Conservation (phyloP, 2,329 filamentous ascomycete genomes). For the Cladophialophora exuberans region DNA sequence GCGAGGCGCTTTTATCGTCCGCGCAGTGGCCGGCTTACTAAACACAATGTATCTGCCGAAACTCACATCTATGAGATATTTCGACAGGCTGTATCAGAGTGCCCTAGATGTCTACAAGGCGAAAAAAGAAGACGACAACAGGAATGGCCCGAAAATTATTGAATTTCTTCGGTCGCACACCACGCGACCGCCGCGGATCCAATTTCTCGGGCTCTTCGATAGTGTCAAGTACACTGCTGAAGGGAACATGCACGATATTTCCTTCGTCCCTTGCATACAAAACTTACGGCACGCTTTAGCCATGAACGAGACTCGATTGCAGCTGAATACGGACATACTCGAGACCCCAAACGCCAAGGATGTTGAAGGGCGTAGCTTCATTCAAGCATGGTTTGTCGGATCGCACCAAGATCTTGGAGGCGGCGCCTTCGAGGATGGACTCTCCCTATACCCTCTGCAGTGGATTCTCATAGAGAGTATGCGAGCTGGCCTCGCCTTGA, state of each 20-base stretch:
- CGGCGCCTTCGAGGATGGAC: constrained; percentile 40
- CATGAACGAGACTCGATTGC: constrained; percentile 42
- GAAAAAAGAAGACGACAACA: constrained; percentile 29
- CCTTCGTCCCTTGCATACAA: constrained; percentile 40
- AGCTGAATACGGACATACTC: constrained; percentile 36
- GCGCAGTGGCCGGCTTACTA: constrained; percentile 45
- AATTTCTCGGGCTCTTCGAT: constrained; percentile 45
- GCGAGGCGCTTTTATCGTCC: constrained; percentile 45
- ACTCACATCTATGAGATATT: constrained; percentile 33
- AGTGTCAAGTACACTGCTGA: constrained; percentile 39
- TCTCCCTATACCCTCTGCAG: constrained; percentile 47
- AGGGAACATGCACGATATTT: constrained; percentile 36
- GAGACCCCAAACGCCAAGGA: constrained; percentile 27
- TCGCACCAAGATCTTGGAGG: constrained; percentile 45
- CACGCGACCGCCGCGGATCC: constrained; percentile 38
- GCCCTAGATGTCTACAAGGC: constrained; percentile 31
- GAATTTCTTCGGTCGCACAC: constrained; percentile 26
- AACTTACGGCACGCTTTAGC: constrained; percentile 46
- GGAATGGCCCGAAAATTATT: constrained; percentile 27
- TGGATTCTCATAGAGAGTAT: constrained; percentile 47
- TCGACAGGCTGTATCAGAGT: constrained; percentile 37
- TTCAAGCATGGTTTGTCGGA: constrained; percentile 48
- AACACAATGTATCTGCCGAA: constrained; percentile 38
- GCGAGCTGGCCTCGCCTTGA: constrained; percentile 38
- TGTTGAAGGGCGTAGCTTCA: constrained; percentile 34